Evolutionary conservation across 176 grass and related monocot species (phyloP).

Genomic region (Luzula sylvatica): DNA sequence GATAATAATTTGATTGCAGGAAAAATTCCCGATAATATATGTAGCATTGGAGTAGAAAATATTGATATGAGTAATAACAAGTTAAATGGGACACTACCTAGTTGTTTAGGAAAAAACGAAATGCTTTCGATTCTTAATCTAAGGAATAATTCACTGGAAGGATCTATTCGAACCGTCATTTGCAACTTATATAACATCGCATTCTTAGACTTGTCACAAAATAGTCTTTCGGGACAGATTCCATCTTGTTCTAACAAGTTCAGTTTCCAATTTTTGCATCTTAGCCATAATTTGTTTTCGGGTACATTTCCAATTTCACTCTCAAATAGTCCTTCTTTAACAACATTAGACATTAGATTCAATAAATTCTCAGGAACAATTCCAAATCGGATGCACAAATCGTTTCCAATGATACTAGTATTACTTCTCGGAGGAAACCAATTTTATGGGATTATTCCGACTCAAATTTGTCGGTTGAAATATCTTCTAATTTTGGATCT

Average conservation of each 20-base stretch:
- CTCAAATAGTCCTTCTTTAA: neutral
- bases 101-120: neutral
- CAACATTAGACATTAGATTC: slow-evolving; percentile 11
- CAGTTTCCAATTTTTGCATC: slow-evolving; percentile 5
- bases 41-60: neutral
- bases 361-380: slow-evolving; percentile 21
- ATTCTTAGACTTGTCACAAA: slow-evolving; percentile 30
- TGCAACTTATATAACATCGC: neutral
- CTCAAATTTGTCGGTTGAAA: slow-evolving; percentile 6
- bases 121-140: neutral
- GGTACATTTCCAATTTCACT: slow-evolving; percentile 9
- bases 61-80: slow-evolving; percentile 12
- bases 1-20: slow-evolving; percentile 1
- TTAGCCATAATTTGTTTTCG: slow-evolving; percentile 11
- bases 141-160: slow-evolving; percentile 20
- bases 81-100: slow-evolving; percentile 1
- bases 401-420: slow-evolving; percentile 16
- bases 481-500: slow-evolving; percentile 18
- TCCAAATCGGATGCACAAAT: neutral
- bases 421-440: slow-evolving; percentile 19
- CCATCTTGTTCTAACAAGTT: slow-evolving; percentile 10
- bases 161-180: neutral
- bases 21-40: slow-evolving; percentile 6
- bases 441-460: slow-evolving; percentile 18
- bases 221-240: slow-evolving; percentile 18